A percentile compares a stretch with the other conserved stretches of the same genome.
phyloP scores from a whole-genome alignment of 805 yeast species.

The Saccharomycopsis guyanensis region DNA sequence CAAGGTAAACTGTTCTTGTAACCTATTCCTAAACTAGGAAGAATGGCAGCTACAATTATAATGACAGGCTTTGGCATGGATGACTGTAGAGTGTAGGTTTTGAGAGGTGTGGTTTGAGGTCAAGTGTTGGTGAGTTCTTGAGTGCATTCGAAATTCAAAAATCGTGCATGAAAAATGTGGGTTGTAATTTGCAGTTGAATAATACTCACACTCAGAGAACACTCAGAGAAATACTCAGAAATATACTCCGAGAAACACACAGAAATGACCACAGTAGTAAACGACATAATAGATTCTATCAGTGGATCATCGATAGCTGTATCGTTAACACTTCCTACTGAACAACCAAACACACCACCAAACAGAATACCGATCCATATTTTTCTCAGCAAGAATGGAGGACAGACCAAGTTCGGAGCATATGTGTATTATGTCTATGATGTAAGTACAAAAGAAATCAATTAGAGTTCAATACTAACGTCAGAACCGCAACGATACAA shows the following conservation, averaged over 20 bases:
- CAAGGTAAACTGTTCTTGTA: slow-evolving; percentile 77
- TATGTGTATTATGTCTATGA: slow-evolving; percentile 38
- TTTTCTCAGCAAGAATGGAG: slow-evolving; percentile 30
- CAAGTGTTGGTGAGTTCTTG: neutral
- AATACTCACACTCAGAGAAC: no score
- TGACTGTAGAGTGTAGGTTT: no score
- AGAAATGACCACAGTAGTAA: no score
- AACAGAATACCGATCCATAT: slow-evolving; percentile 31
- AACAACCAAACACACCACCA: no score
- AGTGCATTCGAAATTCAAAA: slow-evolving; percentile 16
- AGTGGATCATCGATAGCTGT: no score
- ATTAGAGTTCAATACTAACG: neutral
- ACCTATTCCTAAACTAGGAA: slow-evolving; percentile 82
- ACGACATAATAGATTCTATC: no score
- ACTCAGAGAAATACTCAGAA: no score
- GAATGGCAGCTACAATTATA: slow-evolving; percentile 77
- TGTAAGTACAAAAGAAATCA: slow-evolving; percentile 22
- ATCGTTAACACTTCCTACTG: no score
- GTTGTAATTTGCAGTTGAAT: no score
- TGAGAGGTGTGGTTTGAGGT: no score
- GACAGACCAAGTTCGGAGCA: slow-evolving; percentile 31
- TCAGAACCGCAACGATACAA: slow-evolving; percentile 21
- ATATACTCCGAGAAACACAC: no score
- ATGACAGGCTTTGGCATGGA: slow-evolving; percentile 37
- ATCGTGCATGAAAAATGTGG: no score